phyloP scores from a whole-genome alignment of 352 stramenopile genomes.

The Globisporangium solare region DNA sequence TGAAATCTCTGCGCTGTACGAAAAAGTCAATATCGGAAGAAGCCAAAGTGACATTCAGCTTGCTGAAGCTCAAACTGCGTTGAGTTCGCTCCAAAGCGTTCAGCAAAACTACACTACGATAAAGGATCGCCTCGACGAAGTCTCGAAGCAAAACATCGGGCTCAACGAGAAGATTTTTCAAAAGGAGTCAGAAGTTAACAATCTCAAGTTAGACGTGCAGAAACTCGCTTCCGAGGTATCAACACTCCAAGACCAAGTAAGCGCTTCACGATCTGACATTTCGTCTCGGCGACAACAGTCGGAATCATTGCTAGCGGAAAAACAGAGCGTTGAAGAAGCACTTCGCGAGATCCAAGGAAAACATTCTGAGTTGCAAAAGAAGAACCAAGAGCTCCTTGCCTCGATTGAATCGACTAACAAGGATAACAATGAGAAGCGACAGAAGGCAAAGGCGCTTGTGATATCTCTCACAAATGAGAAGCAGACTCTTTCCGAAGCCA shows the following conservation, averaged over 20 bases:
- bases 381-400: slow-evolving; percentile 43
- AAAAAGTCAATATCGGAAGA: slow-evolving; percentile 56
- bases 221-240: slow-evolving; percentile 35
- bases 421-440: slow-evolving; percentile 59
- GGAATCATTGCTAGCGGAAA: slow-evolving; percentile 33
- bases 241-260: slow-evolving; percentile 36
- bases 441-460: slow-evolving; percentile 68
- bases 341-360: slow-evolving; percentile 32
- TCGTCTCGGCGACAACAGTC: slow-evolving; percentile 39
- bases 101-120: slow-evolving; percentile 33
- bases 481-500: slow-evolving; percentile 39
- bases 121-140: slow-evolving; percentile 38
- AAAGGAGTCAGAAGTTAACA: slow-evolving; percentile 43
- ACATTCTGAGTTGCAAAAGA: slow-evolving; percentile 42
- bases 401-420: slow-evolving; percentile 41
- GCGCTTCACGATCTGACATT: slow-evolving; percentile 34
- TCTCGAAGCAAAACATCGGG: slow-evolving; percentile 48
- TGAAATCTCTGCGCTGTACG: slow-evolving; percentile 47
- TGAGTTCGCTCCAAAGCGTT: slow-evolving; percentile 32
- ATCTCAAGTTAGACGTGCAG: slow-evolving; percentile 39
- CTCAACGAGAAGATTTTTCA: slow-evolving; percentile 52
- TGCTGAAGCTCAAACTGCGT: slow-evolving; percentile 41
- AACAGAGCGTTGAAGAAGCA: slow-evolving; percentile 36
- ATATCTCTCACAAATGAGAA: slow-evolving; percentile 66
- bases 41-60: slow-evolving; percentile 56